Evolutionary conservation across 352 stramenopile species (phyloP).

Genomic region (Globisporangium uncinulatum): DNA sequence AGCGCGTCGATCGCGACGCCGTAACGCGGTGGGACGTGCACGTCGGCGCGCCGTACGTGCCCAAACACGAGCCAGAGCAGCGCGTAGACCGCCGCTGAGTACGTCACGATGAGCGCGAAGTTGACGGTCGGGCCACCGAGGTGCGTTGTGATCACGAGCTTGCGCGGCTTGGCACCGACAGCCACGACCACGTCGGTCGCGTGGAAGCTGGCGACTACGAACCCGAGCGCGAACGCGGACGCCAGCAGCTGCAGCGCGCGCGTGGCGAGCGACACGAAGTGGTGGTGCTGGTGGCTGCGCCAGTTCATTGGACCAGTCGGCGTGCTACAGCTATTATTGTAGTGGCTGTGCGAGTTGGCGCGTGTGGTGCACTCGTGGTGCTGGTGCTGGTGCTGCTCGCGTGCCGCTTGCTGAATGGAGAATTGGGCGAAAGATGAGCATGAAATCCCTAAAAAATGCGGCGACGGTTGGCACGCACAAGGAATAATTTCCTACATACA

Average conservation of each 20-base stretch:
- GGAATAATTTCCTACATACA: no score
- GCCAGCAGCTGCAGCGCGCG: conserved; percentile 46
- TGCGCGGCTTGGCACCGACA: conserved; percentile 10
- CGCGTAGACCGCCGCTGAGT: conserved; percentile 45
- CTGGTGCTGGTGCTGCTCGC: no score
- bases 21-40: conserved; percentile 34
- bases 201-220: conserved; percentile 46
- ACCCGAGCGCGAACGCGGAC: conserved; percentile 37
- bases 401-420: no score
- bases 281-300: conserved; percentile 31
- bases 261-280: conserved; percentile 37
- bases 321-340: no score
- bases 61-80: conserved; percentile 45
- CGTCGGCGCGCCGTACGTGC: conserved; percentile 20
- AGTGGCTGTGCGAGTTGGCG: no score
- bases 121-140: conserved; percentile 51
- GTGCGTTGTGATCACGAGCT: conserved; percentile 47
- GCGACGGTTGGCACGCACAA: no score
- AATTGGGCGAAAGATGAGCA: no score
- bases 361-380: no score
- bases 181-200: conserved; percentile 20
- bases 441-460: no score
- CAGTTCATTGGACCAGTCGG: conserved; percentile 10
- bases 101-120: conserved; percentile 61
- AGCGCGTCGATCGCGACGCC: conserved; percentile 46